These are phyloP conservation scores for Amborella trichopoda DNA, from an alignment of 164 flowering plant species.

Conservation along the genomic window DNA sequence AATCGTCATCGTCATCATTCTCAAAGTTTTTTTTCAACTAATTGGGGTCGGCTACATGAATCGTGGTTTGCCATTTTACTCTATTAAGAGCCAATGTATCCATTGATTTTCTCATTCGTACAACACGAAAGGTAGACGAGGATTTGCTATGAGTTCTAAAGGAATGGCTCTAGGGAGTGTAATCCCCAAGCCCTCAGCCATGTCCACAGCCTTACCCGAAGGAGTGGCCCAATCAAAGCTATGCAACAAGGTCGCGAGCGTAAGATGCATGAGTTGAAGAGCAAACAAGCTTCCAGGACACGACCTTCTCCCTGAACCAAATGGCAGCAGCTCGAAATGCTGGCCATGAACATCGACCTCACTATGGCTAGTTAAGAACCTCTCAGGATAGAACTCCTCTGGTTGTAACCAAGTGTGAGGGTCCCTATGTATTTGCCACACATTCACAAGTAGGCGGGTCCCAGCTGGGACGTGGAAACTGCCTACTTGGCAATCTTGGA, in stretches of 20 bases:
- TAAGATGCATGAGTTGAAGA: background rate
- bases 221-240: background rate
- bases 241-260: background rate
- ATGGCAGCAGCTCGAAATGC: background rate
- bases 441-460: slow-evolving; percentile 21
- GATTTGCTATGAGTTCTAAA: background rate
- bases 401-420: slow-evolving; percentile 23
- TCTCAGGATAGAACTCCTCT: slow-evolving; percentile 22
- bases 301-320: background rate
- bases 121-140: background rate
- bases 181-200: background rate
- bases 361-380: slow-evolving; percentile 12
- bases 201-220: background rate
- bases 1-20: no score
- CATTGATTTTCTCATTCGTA: no score
- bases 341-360: background rate
- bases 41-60: no score
- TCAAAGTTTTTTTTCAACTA: no score
- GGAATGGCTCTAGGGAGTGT: background rate
- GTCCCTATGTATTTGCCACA: slow-evolving; percentile 27
- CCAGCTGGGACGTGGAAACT: slow-evolving; percentile 7
- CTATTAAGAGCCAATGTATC: no score
- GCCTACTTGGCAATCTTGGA: slow-evolving; percentile 15
- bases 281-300: background rate
- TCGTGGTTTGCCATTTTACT: no score